Conservation (phyloP, 2,329 filamentous ascomycete genomes). For the Talaromyces islandicus region DNA sequence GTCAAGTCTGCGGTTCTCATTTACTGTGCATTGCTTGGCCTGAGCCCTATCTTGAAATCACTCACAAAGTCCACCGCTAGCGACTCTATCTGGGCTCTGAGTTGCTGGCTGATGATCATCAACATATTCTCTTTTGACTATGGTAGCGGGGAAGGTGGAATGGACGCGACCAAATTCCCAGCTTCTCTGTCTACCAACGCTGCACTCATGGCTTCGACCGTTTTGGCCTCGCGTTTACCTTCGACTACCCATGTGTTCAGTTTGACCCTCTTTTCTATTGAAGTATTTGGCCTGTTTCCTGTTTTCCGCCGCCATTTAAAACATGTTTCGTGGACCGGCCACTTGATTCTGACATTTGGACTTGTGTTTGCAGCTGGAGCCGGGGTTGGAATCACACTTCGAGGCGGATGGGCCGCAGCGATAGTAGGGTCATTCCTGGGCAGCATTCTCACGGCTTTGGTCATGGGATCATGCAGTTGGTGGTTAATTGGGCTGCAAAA, state of each 20-base stretch:
- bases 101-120: conserved; percentile 84
- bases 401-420: conserved; percentile 48
- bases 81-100: conserved; percentile 97
- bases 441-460: conserved; percentile 65
- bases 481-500: conserved; percentile 96
- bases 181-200: conserved; percentile 83
- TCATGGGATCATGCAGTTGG: conserved; percentile 93
- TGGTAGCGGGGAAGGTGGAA: conserved; percentile 50
- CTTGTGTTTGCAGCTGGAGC: conserved; percentile 75
- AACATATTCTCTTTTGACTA: conserved; percentile 99
- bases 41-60: conserved; percentile 93
- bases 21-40: conserved; percentile 82
- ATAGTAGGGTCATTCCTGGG: conserved; percentile 72
- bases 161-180: conserved; percentile 44
- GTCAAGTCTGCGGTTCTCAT: conserved; percentile 90
- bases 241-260: conserved; percentile 93
- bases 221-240: conserved; percentile 81
- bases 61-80: conserved; percentile 87
- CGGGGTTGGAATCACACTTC: conserved; percentile 61
- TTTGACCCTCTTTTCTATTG: conserved; percentile 90
- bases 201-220: conserved; percentile 91
- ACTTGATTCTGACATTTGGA: conserved; percentile 67
- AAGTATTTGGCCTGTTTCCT: conserved; percentile 96
- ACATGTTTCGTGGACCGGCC: conserved; percentile 73
- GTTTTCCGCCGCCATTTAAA: conserved; percentile 87